A percentile compares a stretch with the other conserved stretches of the same genome.
phyloP scores from a whole-genome alignment of 208 protist genomes.

The Strigomonas culicis region DNA sequence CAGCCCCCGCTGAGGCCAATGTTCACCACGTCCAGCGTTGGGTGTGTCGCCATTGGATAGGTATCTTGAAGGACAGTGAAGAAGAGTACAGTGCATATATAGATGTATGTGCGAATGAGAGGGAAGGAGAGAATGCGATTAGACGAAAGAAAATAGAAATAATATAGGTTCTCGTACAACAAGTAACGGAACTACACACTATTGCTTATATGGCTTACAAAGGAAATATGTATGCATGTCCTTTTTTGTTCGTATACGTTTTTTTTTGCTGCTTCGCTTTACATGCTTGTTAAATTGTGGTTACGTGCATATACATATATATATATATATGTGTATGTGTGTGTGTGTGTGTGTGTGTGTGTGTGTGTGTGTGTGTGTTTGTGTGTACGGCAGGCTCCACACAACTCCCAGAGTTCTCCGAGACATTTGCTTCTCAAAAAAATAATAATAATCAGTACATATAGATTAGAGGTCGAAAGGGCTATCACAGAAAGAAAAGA shows the following conservation, averaged over 20 bases:
- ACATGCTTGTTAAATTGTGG: neutral
- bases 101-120: neutral
- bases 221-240: constrained; percentile 1
- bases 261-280: neutral
- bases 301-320: neutral
- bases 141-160: constrained; percentile 7
- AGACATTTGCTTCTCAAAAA: too few relatives aligned
- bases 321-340: constrained; percentile 2
- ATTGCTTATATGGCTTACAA: too few relatives aligned
- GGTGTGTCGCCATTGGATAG: neutral
- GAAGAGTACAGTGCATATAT: neutral
- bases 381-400: too few relatives aligned
- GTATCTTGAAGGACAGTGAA: neutral
- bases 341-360: constrained; percentile 7
- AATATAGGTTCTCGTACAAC: neutral
- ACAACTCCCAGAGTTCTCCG: too few relatives aligned
- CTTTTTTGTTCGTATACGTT: neutral
- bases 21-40: constrained; percentile 25
- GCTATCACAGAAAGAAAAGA: too few relatives aligned
- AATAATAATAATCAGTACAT: too few relatives aligned
- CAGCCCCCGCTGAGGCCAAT: constrained; percentile 69
- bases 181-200: neutral
- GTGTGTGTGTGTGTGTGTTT: too few relatives aligned
- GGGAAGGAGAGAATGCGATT: neutral
- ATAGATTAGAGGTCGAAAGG: too few relatives aligned